Evolutionary conservation across 371 early-diverging fungal genomes (phyloP), one percentile per base, ranked within the genome.

Genomic region (Ordospora pajunii): DNA sequence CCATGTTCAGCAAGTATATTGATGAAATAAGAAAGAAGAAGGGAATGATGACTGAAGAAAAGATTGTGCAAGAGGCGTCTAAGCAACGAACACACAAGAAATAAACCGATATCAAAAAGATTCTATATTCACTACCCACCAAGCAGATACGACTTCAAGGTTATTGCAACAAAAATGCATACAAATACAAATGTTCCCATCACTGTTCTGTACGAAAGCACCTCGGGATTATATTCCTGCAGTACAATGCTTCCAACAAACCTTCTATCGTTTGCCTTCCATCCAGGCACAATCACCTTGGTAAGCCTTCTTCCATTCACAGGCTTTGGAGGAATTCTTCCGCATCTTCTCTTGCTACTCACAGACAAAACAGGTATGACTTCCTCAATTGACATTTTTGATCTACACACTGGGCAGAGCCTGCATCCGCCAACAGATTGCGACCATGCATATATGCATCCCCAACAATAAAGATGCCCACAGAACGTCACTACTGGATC

Each of bases 381-480:
- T 19, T 58, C 58, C 37, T 58, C 58, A 58, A 58, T 58, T 40
- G 5, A 27, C 58, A 58, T 58, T 6, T 40, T 58, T n/a, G 37
- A 17, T 14, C 58, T 80, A 43, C 80, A 80, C 37, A 76, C 73
- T 12, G 80, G 80, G 37, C 80, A 80, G 27, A 75, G 70, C 14
- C 40, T 58, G 37, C 58, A 58, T 58, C 58, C 58, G 45, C 67
- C 69, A 3, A 68, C 70, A 19, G 67, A 76, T 19, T 63, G 52
- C 6, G 75, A 65, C 80, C 80, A 80, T 64, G 51, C 62, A 19
- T 65, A 51, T 8, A 80, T 9, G 37, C 80, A 80, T 25, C 69
- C 62, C 80, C 80, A 80, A 67, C 80, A 80, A 58, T 76, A 80
- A 14, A 80, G 70, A 74, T 80, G 80, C 8, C 80, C 80, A 51